Percentiles rank a stretch among this genome's conserved stretches.
phyloP scores from a whole-genome alignment of 73 alveolate species.

The Paramecium sonneborni region DNA sequence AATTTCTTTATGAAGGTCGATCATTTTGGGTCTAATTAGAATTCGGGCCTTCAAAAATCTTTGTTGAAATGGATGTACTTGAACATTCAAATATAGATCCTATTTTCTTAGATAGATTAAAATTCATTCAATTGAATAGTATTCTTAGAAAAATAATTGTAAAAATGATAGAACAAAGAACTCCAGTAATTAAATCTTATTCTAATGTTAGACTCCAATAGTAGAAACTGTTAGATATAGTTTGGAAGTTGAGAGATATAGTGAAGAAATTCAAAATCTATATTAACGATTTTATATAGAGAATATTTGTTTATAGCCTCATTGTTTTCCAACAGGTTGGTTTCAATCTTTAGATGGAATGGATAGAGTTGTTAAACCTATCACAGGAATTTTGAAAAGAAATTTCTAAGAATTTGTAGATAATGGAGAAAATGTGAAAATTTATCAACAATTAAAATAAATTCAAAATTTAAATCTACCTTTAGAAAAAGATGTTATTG shows the following conservation, averaged over 20 bases:
- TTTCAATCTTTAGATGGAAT: not conserved
- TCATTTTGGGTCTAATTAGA: not conserved
- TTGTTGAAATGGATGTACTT: not conserved
- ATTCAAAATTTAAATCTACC: not conserved
- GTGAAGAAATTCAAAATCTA: not conserved
- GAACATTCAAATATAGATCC: not conserved
- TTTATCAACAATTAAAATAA: not conserved
- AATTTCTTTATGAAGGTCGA: slow-evolving; percentile 23
- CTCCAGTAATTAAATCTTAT: not conserved
- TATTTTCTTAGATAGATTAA: not conserved
- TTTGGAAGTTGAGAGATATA: not conserved
- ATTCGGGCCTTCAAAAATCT: not conserved
- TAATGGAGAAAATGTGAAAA: not conserved
- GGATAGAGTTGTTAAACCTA: not conserved
- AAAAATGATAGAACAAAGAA: slow-evolving; percentile 24
- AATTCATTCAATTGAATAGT: not conserved
- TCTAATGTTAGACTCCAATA: not conserved
- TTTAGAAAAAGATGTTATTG: not conserved
- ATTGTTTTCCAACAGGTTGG: not conserved
- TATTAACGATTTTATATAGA: slow-evolving; percentile 1
- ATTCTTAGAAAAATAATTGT: not conserved
- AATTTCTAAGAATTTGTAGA: not conserved
- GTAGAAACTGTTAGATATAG: not conserved
- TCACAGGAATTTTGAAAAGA: not conserved
- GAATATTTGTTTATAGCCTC: not conserved